Conservation (phyloP, 208 protist species). For the Endotrypanum monterogeii region DNA sequence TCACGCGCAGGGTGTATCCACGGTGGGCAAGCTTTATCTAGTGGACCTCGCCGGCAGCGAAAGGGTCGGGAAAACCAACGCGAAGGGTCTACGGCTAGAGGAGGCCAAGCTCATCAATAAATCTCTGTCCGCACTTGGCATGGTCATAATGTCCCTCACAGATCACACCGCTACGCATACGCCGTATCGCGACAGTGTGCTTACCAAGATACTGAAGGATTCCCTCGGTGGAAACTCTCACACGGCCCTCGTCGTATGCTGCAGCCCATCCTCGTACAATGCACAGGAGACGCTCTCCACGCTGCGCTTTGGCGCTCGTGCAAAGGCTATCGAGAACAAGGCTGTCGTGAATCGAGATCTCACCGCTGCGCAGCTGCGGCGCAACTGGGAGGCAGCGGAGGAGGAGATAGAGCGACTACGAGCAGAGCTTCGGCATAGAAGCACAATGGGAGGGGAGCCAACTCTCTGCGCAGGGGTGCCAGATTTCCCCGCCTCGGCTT, state of each 20-base stretch:
- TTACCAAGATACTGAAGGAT: slow-evolving; percentile 89
- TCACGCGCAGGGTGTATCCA: slow-evolving; percentile 53
- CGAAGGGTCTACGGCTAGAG: slow-evolving; percentile 82
- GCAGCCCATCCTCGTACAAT: slow-evolving; percentile 79
- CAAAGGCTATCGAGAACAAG: slow-evolving; percentile 85
- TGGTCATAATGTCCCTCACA: slow-evolving; percentile 85
- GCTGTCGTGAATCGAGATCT: slow-evolving; percentile 80
- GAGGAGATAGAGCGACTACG: slow-evolving; percentile 65
- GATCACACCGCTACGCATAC: slow-evolving; percentile 62
- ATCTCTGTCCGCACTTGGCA: slow-evolving; percentile 85
- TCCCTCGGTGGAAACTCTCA: slow-evolving; percentile 90
- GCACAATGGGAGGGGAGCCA: background rate
- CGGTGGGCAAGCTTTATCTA: slow-evolving; percentile 85
- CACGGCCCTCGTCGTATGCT: slow-evolving; percentile 91
- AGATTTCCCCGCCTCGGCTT: slow-evolving; percentile 3
- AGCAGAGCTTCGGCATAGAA: slow-evolving; percentile 24
- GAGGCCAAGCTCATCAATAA: slow-evolving; percentile 94
- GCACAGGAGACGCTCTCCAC: slow-evolving; percentile 89
- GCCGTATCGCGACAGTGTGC: slow-evolving; percentile 89
- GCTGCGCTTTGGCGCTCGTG: slow-evolving; percentile 83
- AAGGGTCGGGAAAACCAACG: slow-evolving; percentile 86
- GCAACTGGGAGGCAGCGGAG: slow-evolving; percentile 69
- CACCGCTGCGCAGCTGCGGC: slow-evolving; percentile 74
- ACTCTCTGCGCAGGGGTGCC: background rate
- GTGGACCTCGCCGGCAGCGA: slow-evolving; percentile 92